Percentiles rank a stretch among this genome's conserved stretches.
phyloP scores from a whole-genome alignment of 352 stramenopile species.

The Phytophthora ramorum region DNA sequence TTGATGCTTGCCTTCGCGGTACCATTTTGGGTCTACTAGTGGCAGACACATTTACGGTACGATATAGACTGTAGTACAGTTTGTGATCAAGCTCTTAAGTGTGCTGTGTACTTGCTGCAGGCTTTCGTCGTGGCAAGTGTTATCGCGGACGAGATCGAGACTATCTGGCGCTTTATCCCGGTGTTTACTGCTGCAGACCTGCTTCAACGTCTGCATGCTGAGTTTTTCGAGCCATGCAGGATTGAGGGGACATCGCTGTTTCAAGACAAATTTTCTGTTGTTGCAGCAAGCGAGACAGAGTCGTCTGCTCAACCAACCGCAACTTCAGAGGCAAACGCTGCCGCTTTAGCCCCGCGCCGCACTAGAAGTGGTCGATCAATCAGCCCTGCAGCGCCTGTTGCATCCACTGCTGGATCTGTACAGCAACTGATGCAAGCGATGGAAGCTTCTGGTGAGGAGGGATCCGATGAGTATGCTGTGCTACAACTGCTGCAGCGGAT shows the following conservation, averaged over 20 bases:
- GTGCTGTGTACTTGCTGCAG: conserved; percentile 30
- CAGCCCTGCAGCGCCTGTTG: conserved; percentile 5
- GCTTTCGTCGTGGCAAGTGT: conserved; percentile 89
- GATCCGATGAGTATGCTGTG: conserved; percentile 57
- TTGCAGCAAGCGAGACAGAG: conserved; percentile 23
- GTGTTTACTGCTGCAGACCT: conserved; percentile 84
- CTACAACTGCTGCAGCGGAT: conserved; percentile 70
- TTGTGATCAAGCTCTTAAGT: conserved; percentile 2
- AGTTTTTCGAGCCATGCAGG: conserved; percentile 79
- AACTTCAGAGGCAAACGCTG: conserved; percentile 9
- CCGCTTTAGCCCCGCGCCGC: conserved; percentile 21
- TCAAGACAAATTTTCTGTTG: conserved; percentile 71
- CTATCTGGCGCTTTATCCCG: conserved; percentile 80
- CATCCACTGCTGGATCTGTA: conserved; percentile 19
- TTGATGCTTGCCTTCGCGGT: conserved; percentile 83
- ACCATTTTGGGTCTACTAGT: conserved; percentile 86
- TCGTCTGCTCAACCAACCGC: not conserved
- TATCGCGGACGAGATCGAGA: conserved; percentile 67
- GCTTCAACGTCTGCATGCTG: conserved; percentile 73
- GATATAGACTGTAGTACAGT: not conserved
- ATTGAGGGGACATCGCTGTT: conserved; percentile 66
- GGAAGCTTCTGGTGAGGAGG: conserved; percentile 31
- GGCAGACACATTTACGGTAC: conserved; percentile 85
- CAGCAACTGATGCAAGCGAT: conserved; percentile 48
- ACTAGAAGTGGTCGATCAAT: conserved; percentile 52